These are phyloP conservation scores for Parmelia sp. DNA, from an alignment of 495 filamentous ascomycete species.

Conservation along the genomic window DNA sequence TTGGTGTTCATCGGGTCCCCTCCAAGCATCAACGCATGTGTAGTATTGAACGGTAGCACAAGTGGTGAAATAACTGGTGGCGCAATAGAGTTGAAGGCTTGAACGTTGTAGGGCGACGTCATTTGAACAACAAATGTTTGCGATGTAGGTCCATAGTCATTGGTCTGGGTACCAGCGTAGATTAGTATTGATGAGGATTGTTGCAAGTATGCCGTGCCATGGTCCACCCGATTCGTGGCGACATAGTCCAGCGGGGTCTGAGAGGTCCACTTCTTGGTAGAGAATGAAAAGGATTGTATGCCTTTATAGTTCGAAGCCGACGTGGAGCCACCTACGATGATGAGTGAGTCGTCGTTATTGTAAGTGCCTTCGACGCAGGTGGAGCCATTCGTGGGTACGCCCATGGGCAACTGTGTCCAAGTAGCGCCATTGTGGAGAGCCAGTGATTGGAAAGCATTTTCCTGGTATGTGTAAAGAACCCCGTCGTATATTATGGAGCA, in stretches of 20 bases:
- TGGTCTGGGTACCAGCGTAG: conserved; percentile 69
- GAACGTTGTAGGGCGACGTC: conserved; percentile 50
- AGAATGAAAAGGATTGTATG: conserved; percentile 78
- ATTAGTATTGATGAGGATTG: conserved; percentile 65
- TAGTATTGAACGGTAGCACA: conserved; percentile 68
- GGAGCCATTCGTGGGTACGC: conserved; percentile 62
- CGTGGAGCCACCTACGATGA: conserved; percentile 71
- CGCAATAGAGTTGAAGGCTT: conserved; percentile 44
- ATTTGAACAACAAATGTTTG: conserved; percentile 72
- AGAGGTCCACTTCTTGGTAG: conserved; percentile 67
- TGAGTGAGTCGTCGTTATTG: conserved; percentile 57
- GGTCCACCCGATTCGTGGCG: conserved; percentile 62
- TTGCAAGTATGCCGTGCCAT: conserved; percentile 72
- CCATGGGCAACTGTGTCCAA: conserved; percentile 62
- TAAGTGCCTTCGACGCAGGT: conserved; percentile 65
- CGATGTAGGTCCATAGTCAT: conserved; percentile 48
- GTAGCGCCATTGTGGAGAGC: conserved; percentile 56
- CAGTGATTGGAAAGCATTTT: conserved; percentile 68
- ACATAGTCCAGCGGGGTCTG: conserved; percentile 48
- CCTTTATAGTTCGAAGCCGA: conserved; percentile 56
- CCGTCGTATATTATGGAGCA: conserved; percentile 79
- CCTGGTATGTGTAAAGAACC: conserved; percentile 79
- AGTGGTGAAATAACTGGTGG: conserved; percentile 62
- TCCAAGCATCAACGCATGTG: conserved; percentile 68
- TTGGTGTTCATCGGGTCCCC: conserved; percentile 58